phyloP scores from a whole-genome alignment of 2,329 filamentous ascomycete genomes.

The Hymenoscyphus albidus region DNA sequence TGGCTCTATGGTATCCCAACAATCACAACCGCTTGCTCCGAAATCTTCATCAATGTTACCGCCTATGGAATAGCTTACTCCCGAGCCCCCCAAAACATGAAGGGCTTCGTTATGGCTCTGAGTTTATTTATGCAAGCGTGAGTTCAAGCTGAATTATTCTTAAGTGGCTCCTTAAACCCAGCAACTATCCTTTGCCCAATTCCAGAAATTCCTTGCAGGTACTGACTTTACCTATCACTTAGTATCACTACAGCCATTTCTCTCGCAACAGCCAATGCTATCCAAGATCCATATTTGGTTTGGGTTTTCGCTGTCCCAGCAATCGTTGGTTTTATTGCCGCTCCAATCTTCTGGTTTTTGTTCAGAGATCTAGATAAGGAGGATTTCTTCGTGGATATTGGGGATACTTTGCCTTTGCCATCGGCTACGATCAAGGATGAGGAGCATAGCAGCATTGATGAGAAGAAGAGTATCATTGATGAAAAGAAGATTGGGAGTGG shows the following conservation, averaged over 20 bases:
- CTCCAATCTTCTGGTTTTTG: constrained; percentile 11
- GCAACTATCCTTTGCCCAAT: too few relatives aligned
- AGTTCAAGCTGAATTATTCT: too few relatives aligned
- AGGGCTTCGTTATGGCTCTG: constrained; percentile 64
- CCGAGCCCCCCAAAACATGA: constrained; percentile 75
- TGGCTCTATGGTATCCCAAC: constrained; percentile 48
- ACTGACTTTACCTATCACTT: too few relatives aligned
- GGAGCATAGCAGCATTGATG: constrained; percentile 3
- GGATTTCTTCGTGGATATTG: constrained; percentile 9
- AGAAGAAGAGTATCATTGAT: constrained; percentile 1
- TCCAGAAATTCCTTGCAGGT: too few relatives aligned
- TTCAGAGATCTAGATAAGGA: constrained; percentile 13
- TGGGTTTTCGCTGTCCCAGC: constrained; percentile 67
- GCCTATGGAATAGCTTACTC: constrained; percentile 73
- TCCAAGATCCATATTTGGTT: constrained; percentile 59
- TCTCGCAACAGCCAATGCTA: constrained; percentile 59
- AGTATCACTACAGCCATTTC: constrained; percentile 60
- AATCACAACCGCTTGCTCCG: constrained; percentile 49
- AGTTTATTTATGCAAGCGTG: constrained; percentile 64
- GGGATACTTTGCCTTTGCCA: not conserved
- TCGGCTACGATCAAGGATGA: not conserved
- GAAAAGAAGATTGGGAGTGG: constrained; percentile 3
- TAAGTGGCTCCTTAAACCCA: too few relatives aligned
- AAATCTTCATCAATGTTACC: constrained; percentile 54
- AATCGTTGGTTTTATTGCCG: constrained; percentile 44